Evolutionary conservation across 148 eudicot species (phyloP), one percentile per base, ranked within the genome.

Genomic region (Oxyria digyna): DNA sequence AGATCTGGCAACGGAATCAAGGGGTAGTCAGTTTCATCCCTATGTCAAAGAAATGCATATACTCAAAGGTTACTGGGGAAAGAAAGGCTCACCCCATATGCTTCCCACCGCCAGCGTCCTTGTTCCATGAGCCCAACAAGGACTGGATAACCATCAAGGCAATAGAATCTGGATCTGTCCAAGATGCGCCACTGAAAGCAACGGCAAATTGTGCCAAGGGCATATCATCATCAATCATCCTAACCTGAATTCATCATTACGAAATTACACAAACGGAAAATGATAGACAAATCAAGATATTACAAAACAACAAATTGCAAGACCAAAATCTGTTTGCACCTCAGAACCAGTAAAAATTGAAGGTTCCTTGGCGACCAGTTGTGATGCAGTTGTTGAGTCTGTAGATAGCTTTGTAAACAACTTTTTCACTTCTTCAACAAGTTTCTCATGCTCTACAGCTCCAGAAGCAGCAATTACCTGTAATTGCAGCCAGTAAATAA

Each of bases 111-210:
- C 85, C 84, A 37, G 85, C 80, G 74, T 74, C 80, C 75, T 87
- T 87, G 74, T 81, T 86, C 96, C 96, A 92, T 18, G 91, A 80
- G 62, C 98, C 98, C 64, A 92, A 66, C 89, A 92, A 81, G 14
- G 91, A 78, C 72, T 92, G 98, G 84, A 89, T 85, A 55, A 92
- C 94, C 94, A 92, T 92, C 80, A 92, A 80, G 33, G 98, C 89
- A 76, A 89, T 81, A n/a, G 96, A 85, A 80, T 89, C 98, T 46
- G 98, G 96, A 78, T 92, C 98, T 33, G 94, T 89, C 91, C 87
- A 92, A 27, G 98, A 85, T 31, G 94, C 96, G 72, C 98, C 98
- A 67, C 80, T 85, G 73, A 92, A 89, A 17, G 98, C 96, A 80
- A 92, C 81, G n/a, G 96, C 96, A 78, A 92, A 89, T 81, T 87